phyloP scores from a whole-genome alignment of 2,329 filamentous ascomycete genomes.

The Sporothrix protearum region DNA sequence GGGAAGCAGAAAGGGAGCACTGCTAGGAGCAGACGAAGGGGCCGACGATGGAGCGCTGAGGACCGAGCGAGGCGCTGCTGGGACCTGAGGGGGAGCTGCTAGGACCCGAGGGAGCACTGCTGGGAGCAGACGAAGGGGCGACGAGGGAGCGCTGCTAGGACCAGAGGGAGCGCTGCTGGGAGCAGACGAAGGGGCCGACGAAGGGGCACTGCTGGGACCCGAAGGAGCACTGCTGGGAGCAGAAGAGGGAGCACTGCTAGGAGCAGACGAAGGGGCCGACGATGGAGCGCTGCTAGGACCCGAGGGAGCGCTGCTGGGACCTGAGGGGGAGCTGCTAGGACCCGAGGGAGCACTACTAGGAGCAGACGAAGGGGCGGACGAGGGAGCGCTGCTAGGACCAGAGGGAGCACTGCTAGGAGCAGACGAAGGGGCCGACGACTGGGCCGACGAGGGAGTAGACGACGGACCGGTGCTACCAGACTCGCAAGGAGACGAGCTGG shows the following conservation, averaged over 20 bases:
- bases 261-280: not conserved
- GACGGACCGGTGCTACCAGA: not conserved
- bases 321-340: no score
- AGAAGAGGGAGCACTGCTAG: no score
- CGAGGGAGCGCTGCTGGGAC: no score
- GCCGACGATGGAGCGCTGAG: no score
- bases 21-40: no score
- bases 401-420: no score
- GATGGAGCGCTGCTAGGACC: no score
- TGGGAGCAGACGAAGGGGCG: not conserved
- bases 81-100: no score
- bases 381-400: not conserved
- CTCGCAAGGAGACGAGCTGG: slow-evolving; percentile 19
- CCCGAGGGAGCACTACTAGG: no score
- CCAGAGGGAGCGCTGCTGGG: not conserved
- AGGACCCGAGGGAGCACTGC: no score
- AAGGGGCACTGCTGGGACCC: not conserved
- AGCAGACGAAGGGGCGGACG: not conserved
- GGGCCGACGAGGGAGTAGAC: not conserved
- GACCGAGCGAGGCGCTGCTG: not conserved
- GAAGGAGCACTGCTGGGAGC: not conserved
- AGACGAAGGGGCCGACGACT: no score
- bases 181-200: not conserved
- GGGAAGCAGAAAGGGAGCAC: no score
- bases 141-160: not conserved